phyloP scores from a whole-genome alignment of 331 rosid genomes.

The Spiraea crenata region DNA sequence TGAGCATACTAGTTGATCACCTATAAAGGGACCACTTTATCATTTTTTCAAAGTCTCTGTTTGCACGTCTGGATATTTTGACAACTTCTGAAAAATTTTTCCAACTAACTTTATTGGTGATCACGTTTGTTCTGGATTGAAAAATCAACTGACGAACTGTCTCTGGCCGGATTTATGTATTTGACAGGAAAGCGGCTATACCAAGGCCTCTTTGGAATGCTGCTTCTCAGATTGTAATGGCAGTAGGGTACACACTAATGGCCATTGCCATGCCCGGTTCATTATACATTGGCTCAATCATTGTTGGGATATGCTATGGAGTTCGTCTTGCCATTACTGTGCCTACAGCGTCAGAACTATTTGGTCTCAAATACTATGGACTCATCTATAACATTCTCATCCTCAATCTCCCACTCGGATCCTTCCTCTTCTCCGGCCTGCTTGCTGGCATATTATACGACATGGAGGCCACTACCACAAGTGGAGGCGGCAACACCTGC shows the following conservation, averaged over 20 bases:
- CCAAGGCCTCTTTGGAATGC: slow-evolving; percentile 90
- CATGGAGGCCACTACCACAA: slow-evolving; percentile 63
- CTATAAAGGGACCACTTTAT: not conserved
- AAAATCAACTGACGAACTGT: not conserved
- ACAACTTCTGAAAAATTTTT: not conserved
- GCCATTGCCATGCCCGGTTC: slow-evolving; percentile 84
- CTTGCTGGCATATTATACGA: slow-evolving; percentile 82
- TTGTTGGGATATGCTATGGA: slow-evolving; percentile 87
- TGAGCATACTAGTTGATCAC: no score
- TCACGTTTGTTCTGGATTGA: not conserved
- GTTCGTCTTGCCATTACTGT: slow-evolving; percentile 73
- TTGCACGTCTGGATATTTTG: not conserved
- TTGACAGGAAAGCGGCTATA: slow-evolving; percentile 59
- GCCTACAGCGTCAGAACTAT: slow-evolving; percentile 71
- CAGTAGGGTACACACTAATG: slow-evolving; percentile 64
- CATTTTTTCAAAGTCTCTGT: not conserved
- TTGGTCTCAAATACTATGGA: slow-evolving; percentile 85
- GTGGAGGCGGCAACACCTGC: slow-evolving; percentile 87
- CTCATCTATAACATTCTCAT: slow-evolving; percentile 82
- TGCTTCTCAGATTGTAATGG: slow-evolving; percentile 83
- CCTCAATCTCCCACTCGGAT: slow-evolving; percentile 88
- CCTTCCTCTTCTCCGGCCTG: slow-evolving; percentile 88
- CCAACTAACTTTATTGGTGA: not conserved
- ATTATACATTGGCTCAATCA: slow-evolving; percentile 63
- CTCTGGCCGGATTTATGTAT: not conserved